Evolutionary conservation across 495 filamentous ascomycete species (phyloP).

Genomic region (Schizothecium vesticola): DNA sequence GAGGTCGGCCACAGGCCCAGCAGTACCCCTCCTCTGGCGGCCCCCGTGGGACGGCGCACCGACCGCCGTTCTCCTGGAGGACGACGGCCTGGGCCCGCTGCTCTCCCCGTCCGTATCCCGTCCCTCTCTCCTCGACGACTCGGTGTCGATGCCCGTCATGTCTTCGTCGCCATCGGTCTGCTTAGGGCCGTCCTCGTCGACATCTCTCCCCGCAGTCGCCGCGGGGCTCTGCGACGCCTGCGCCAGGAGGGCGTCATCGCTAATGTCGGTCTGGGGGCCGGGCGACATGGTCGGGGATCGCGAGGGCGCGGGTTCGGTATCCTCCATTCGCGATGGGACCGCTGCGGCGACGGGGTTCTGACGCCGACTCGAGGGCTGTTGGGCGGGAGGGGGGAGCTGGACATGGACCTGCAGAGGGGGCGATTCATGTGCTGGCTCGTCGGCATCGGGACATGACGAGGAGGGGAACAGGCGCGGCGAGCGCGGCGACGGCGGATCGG

Average conservation of each 20-base stretch:
- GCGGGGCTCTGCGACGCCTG: conserved; percentile 11
- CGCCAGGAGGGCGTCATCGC: conserved; percentile 22
- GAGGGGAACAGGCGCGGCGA: conserved; percentile 36
- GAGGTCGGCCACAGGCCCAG: conserved; percentile 8
- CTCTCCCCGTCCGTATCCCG: conserved; percentile 12
- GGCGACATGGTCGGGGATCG: conserved; percentile 37
- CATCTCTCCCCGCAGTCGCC: conserved; percentile 3
- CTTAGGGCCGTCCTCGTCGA: conserved; percentile 30
- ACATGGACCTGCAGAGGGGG: conserved; percentile 10
- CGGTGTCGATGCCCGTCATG: conserved; percentile 11
- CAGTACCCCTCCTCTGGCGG: conserved; percentile 5
- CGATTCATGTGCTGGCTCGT: conserved; percentile 17
- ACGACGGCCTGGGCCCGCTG: conserved; percentile 12
- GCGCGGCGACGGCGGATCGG: conserved; percentile 35
- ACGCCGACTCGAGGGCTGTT: conserved; percentile 22
- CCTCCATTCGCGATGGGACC: conserved; percentile 14
- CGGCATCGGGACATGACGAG: conserved; percentile 42
- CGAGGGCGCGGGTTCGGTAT: conserved; percentile 21
- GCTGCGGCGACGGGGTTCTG: conserved; percentile 12
- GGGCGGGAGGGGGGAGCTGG: conserved; percentile 7
- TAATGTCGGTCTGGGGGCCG: conserved; percentile 25
- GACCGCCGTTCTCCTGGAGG: not conserved
- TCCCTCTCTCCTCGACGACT: conserved; percentile 2
- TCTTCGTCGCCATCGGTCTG: conserved; percentile 34
- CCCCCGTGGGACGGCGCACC: not conserved